Evolutionary conservation across 306 rosid species (phyloP).

Genomic region (Abrus precatorius): DNA sequence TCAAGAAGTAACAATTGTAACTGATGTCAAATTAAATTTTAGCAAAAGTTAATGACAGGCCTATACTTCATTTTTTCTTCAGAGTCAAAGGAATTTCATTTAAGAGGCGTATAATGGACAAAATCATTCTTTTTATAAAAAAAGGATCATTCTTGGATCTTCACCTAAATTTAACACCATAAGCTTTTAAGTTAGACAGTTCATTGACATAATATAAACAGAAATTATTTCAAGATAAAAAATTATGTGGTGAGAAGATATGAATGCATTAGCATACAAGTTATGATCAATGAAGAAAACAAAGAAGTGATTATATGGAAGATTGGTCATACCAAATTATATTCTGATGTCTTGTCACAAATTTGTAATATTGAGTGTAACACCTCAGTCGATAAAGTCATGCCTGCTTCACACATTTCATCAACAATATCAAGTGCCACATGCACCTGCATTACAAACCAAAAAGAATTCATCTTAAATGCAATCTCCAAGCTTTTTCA

Average conservation of each 20-base stretch:
- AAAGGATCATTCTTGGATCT: background rate
- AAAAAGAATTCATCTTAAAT: constrained; percentile 4
- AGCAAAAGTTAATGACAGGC: background rate
- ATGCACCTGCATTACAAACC: constrained; percentile 43
- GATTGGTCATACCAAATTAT: constrained; percentile 63
- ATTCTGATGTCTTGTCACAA: constrained; percentile 58
- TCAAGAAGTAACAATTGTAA: background rate
- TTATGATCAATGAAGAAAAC: constrained; percentile 27
- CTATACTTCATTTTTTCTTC: constrained; percentile 23
- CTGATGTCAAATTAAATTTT: constrained; percentile 11
- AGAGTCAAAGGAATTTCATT: background rate
- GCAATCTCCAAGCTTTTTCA: constrained; percentile 22
- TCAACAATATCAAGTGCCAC: constrained; percentile 54
- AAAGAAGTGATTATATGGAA: constrained; percentile 11
- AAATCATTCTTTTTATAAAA: background rate
- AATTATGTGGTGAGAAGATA: constrained; percentile 18
- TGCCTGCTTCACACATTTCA: constrained; percentile 72
- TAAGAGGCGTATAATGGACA: background rate
- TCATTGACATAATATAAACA: constrained; percentile 16
- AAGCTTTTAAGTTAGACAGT: background rate
- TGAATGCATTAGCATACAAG: background rate
- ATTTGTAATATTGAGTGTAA: constrained; percentile 64
- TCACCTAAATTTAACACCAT: background rate
- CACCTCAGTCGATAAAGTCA: constrained; percentile 55
- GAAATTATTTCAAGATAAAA: constrained; percentile 15